Evolutionary conservation across 257 asterid species (phyloP), one percentile per base, ranked within the genome.

Genomic region (Primulina tabacum): DNA sequence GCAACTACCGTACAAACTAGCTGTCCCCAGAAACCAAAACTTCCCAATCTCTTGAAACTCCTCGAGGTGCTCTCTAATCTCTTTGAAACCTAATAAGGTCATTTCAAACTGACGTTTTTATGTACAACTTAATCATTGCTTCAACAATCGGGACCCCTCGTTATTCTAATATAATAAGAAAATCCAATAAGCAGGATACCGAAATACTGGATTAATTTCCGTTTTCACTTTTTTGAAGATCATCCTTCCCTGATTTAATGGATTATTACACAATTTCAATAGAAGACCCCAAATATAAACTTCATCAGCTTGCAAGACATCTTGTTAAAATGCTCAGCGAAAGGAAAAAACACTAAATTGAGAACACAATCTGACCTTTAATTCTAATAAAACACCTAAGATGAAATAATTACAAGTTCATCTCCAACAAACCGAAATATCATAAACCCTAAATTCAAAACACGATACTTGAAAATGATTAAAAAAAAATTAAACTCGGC

Each of bases 11-110:
- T 94, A 81, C 86, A 85, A 59, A 94, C 82, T 38, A 94, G 89
- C 82, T 94, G 97, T 68, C 95, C 92, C 99, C 98, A 94, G 71
- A 94, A 91, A 18, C 98, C 99, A 14, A 94, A 86, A 71, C 97
- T 86, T 29, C 99, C 99, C 82, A 89, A 82, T 81, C 97, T 88
- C 88, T 82, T 94, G 89, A 94, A 94, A 80, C 84, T 72, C 73
- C 96, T 87, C 17, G 98, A 76, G 4, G 98, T 91, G 63, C 77
- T 85, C 84, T 82, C 96, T 64, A 94, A 82, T 85, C 98, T 91
- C 82, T 88, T 89, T 4, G 97, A 50, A 70, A 94, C 99, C 99
- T 94, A 79, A 55, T 72, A 56, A 47, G 40, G 43, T 9, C 73
- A 74, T 24, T 47, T 26, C 33, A 16, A 65, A 56, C 52, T 34